Conservation (phyloP, 2,329 filamentous ascomycete genomes). For the Ophiocordyceps camponoti-leonardi region DNA sequence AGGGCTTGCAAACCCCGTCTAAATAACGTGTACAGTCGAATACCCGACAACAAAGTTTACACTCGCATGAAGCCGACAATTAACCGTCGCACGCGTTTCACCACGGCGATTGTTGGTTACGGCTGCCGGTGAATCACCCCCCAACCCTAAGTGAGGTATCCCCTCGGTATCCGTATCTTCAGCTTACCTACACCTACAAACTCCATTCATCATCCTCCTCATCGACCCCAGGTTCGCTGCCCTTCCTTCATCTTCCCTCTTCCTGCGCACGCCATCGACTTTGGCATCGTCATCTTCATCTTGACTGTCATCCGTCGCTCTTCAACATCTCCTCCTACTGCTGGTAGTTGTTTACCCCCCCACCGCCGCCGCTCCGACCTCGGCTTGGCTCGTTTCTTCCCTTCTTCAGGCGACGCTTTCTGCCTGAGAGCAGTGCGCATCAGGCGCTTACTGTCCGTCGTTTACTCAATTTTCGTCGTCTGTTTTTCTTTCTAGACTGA, state of each 20-base stretch:
- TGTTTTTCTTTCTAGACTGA: not conserved
- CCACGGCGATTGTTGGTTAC: not conserved
- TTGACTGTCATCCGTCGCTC: not conserved
- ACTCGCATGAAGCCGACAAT: not conserved
- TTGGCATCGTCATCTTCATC: not conserved
- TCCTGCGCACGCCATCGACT: not conserved
- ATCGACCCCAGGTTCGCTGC: not conserved
- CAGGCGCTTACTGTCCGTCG: not conserved
- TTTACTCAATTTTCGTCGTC: not conserved
- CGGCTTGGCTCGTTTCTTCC: not conserved
- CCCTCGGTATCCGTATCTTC: not conserved
- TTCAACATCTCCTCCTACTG: not conserved
- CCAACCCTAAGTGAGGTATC: not conserved
- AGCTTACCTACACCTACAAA: not conserved
- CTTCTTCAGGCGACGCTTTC: not conserved
- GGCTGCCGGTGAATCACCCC: not conserved
- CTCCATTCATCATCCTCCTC: not conserved
- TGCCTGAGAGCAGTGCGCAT: not conserved
- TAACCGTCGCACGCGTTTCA: not conserved
- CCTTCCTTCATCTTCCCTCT: not conserved
- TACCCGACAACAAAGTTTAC: not conserved
- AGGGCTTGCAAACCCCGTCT: no score
- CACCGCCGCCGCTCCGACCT: no score
- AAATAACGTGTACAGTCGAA: not conserved
- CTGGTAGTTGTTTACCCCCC: not conserved